phyloP scores from a whole-genome alignment of 2,329 filamentous ascomycete species.

The Penicillium hesseltinei region DNA sequence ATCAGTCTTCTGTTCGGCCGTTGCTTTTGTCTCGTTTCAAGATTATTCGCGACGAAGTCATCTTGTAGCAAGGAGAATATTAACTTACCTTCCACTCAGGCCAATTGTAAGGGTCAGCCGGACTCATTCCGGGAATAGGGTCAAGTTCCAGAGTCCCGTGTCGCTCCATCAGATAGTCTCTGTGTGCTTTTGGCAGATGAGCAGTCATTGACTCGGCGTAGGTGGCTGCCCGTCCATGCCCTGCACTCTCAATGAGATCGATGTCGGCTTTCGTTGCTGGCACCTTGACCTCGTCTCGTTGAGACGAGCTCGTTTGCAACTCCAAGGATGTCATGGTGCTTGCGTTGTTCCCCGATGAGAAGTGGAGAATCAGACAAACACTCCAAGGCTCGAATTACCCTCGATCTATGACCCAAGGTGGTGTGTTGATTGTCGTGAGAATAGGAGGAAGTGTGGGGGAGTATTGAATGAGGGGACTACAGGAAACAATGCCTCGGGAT shows the following conservation, averaged over 20 bases:
- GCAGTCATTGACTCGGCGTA: constrained; percentile 29
- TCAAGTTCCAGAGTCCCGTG: constrained; percentile 58
- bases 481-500: no score
- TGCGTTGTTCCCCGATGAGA: neutral
- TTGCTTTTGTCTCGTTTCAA: neutral
- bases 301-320: constrained; percentile 26
- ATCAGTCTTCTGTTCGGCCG: constrained; percentile 1
- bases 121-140: constrained; percentile 51
- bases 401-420: no score
- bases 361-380: neutral
- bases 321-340: constrained; percentile 28
- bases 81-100: constrained; percentile 50
- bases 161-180: constrained; percentile 52
- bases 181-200: constrained; percentile 30
- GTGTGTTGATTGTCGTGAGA: neutral
- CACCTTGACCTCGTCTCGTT: constrained; percentile 10
- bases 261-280: constrained; percentile 25
- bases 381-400: neutral
- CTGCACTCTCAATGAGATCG: constrained; percentile 32
- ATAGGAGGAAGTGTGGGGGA: no score
- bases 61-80: neutral
- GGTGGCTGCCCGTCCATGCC: constrained; percentile 23
- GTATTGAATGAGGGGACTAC: no score
- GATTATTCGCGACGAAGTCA: neutral
- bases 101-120: constrained; percentile 59